Evolutionary conservation across 441 rosid genomes (phyloP).

Genomic region (Omphalea diandra): DNA sequence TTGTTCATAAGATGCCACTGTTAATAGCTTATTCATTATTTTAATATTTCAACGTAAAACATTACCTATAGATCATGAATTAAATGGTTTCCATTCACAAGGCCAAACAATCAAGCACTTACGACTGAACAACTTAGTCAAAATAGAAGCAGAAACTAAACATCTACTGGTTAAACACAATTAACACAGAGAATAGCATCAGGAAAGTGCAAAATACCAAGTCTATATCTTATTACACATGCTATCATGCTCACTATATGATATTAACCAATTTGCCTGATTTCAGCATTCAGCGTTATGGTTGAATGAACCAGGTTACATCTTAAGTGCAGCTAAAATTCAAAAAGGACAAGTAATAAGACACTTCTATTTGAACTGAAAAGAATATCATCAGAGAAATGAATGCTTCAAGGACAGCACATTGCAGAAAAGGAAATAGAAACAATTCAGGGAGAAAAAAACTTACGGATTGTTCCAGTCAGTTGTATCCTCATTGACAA

Average conservation of each 20-base stretch:
- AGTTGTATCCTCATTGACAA: constrained; percentile 85
- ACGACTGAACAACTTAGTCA: neutral
- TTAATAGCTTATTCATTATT: neutral
- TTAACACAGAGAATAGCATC: neutral
- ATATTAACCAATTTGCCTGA: neutral
- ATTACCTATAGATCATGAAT: neutral
- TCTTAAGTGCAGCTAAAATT: neutral
- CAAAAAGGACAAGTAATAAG: neutral
- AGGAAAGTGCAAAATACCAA: neutral
- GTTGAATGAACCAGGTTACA: neutral
- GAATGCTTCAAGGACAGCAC: neutral
- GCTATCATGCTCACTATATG: neutral
- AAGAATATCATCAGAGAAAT: neutral
- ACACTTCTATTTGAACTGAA: neutral
- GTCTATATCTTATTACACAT: neutral
- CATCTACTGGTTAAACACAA: neutral
- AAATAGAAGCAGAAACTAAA: neutral
- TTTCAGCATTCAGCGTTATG: too few species aligned
- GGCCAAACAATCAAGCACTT: neutral
- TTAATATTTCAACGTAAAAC: neutral
- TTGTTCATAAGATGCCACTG: neutral
- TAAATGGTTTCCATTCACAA: neutral
- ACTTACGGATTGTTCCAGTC: constrained; percentile 96
- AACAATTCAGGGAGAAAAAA: neutral
- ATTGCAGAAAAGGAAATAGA: neutral